Base-by-base conservation (phyloP, 2,329 filamentous ascomycete genomes). In the Aureobasidium mangrovei region DNA sequence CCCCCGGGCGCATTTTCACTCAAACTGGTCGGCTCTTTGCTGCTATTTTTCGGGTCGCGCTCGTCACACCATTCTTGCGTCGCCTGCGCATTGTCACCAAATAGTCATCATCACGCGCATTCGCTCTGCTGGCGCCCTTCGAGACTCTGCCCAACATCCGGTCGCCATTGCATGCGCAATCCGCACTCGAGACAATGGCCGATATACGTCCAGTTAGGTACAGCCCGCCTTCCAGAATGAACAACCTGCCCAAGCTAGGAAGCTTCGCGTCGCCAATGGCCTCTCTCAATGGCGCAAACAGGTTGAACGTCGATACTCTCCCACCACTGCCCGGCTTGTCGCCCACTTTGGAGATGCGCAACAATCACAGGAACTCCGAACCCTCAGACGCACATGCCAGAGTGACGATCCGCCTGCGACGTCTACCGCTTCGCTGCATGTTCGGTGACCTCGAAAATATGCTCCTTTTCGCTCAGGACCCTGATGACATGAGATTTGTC, bases 401-500 rank as follows among this genome's bases (percentile, higher is more conserved):
- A 26, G 39, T 64, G 24, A 63, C 68, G n/a, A 72, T 85, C 57
- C 66, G 81, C 54, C 73, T 85, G 69, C 79, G 80, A 62, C 80
- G 77, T 60, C 71, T 85, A 10, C 79, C 81, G 3, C 4, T 84
- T 85, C 61, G 79, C 81, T 24, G 35, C 38, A 18, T 18, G 18
- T 18, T 18, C 18, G 80, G 82, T 61, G 80, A 84, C 58, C 72
- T 84, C 43, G 67, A 80, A 41, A 76, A 80, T 58, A 76, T 18
- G 18, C 18, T 18, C 7, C 10, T 12, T 35, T 12, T 35, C 7
- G 32, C 32, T 12, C 80, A 81, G 61, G 80, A 83, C 58, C 72
- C 83, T 46, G 69, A 82, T 46, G 77, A 82, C 58, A 77, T 76
- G 54, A 77, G 81, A 52, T 76, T 84, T 57, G 70, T 83, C 12